A percentile compares a stretch with the other conserved stretches of the same genome.
Evolutionary conservation across 106 monocot genomes (phyloP).

Genomic region (Acorus calamus): DNA sequence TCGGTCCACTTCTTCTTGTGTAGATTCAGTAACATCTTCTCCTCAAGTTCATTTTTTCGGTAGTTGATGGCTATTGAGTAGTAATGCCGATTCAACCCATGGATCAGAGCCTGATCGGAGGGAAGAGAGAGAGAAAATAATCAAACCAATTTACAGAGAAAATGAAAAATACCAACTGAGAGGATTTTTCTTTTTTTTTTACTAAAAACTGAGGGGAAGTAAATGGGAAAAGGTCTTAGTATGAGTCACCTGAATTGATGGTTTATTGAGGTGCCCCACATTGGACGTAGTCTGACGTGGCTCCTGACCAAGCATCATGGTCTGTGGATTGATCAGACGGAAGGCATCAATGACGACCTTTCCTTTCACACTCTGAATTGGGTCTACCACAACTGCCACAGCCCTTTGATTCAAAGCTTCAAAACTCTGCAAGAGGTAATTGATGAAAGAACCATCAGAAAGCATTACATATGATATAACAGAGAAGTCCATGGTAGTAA

Average conservation of each 20-base stretch:
- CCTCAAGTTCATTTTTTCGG: conserved; percentile 76
- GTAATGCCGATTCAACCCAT: conserved; percentile 87
- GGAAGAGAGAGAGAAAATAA: no score
- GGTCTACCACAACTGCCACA: conserved; percentile 89
- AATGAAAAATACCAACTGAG: no score
- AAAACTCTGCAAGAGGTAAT: conserved; percentile 52
- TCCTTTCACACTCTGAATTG: conserved; percentile 96
- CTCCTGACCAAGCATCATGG: conserved; percentile 99
- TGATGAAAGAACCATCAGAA: background rate
- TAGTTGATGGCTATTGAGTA: conserved; percentile 90
- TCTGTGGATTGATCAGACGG: conserved; percentile 91
- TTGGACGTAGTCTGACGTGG: conserved; percentile 95
- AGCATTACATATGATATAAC: background rate
- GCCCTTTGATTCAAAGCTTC: conserved; percentile 94
- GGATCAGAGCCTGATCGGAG: conserved; percentile 59
- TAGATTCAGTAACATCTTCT: conserved; percentile 81
- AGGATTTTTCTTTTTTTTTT: no score
- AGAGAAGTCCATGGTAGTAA: background rate
- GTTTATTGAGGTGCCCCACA: conserved; percentile 85
- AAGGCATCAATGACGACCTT: conserved; percentile 99
- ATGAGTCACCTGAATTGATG: conserved; percentile 66
- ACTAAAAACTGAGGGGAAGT: no score
- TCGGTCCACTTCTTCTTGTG: conserved; percentile 98
- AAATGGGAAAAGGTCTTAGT: no score
- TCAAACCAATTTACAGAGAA: no score